Conservation (phyloP, 2,329 filamentous ascomycete genomes). For the Metarhizium humberi region DNA sequence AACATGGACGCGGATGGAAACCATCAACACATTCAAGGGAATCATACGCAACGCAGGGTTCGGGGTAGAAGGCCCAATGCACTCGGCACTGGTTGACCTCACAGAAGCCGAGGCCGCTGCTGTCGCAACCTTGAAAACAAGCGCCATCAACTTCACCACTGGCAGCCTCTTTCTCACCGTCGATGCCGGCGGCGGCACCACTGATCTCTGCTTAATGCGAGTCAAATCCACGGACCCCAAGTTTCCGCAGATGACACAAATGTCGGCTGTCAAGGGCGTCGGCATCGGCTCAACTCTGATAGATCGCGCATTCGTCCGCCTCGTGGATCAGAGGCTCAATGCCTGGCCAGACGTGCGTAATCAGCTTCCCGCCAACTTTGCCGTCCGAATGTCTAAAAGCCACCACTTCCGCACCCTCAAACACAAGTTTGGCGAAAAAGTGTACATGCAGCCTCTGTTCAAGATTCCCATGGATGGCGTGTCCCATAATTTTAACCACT, state of each 20-base stretch:
- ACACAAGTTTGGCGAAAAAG: slow-evolving; percentile 34
- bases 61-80: slow-evolving; percentile 28
- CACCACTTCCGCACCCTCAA: slow-evolving; percentile 28
- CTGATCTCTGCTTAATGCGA: slow-evolving; percentile 34
- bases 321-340: slow-evolving; percentile 28
- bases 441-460: slow-evolving; percentile 29
- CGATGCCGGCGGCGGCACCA: slow-evolving; percentile 37
- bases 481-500: slow-evolving; percentile 28
- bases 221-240: slow-evolving; percentile 20
- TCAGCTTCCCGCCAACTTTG: slow-evolving; percentile 26
- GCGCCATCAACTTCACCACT: slow-evolving; percentile 25
- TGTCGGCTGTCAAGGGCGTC: slow-evolving; percentile 32
- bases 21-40: slow-evolving; percentile 40
- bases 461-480: slow-evolving; percentile 35
- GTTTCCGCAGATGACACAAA: slow-evolving; percentile 22
- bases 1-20: slow-evolving; percentile 41
- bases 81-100: slow-evolving; percentile 32
- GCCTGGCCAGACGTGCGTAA: slow-evolving; percentile 23
- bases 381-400: slow-evolving; percentile 26
- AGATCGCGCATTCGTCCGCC: slow-evolving; percentile 29
- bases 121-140: slow-evolving; percentile 35
- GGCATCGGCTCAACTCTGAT: slow-evolving; percentile 37
- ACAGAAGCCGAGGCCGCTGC: slow-evolving; percentile 40
- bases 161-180: slow-evolving; percentile 33
- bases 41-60: slow-evolving; percentile 40